Percentiles rank a stretch among this genome's conserved stretches.
Conservation (phyloP, 257 asterid species). For the Prunella vulgaris region DNA sequence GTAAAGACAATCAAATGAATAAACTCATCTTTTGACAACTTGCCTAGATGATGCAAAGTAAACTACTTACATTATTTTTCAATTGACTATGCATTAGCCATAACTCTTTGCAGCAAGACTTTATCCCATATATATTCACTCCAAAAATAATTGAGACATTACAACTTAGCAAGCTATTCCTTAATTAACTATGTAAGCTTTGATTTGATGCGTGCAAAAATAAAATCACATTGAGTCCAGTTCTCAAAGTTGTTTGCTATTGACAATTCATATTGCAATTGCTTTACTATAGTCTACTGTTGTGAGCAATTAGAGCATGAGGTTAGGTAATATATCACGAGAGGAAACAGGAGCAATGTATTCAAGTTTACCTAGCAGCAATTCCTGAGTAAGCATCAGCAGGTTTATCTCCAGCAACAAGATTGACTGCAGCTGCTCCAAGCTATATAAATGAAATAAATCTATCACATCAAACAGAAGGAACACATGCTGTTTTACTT, state of each 20-base stretch:
- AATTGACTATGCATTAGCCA: neutral
- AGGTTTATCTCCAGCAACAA: conserved; percentile 86
- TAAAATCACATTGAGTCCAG: neutral
- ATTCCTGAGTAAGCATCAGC: conserved; percentile 98
- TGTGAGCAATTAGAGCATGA: neutral
- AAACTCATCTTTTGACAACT: conserved; percentile 2
- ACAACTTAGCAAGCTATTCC: neutral
- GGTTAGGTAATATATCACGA: neutral
- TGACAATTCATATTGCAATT: neutral
- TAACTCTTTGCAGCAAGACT: neutral
- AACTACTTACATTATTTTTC: neutral
- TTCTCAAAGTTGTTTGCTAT: neutral
- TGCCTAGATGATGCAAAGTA: neutral
- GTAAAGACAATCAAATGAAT: conserved; percentile 10
- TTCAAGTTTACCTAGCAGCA: conserved; percentile 70
- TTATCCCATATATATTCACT: neutral
- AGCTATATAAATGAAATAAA: conserved; percentile 44
- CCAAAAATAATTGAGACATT: neutral
- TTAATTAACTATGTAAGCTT: neutral
- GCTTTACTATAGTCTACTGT: neutral
- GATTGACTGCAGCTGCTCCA: conserved; percentile 98
- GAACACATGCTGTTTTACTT: neutral
- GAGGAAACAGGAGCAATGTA: neutral
- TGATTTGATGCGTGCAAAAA: neutral
- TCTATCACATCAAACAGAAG: conserved; percentile 5